Percentiles rank a stretch among this genome's conserved stretches.
These are phyloP conservation scores for Dalechampia spathulata DNA, from an alignment of 441 rosid species.

Conservation along the genomic window DNA sequence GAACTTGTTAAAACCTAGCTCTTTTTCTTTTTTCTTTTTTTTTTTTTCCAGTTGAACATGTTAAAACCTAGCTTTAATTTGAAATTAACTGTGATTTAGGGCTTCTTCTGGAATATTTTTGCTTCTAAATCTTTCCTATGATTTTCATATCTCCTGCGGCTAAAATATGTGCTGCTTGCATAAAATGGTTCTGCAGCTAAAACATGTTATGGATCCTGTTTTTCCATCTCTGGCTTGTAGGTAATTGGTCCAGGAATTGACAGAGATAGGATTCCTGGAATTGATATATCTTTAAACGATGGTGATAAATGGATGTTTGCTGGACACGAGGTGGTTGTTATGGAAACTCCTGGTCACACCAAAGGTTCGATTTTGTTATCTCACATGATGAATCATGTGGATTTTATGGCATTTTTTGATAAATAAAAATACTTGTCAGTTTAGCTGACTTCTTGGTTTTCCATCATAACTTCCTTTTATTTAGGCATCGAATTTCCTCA, in stretches of 20 bases:
- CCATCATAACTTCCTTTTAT: not conserved
- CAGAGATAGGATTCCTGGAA: conserved; percentile 80
- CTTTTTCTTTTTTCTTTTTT: too few relatives aligned
- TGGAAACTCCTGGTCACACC: conserved; percentile 95
- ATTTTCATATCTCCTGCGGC: too few relatives aligned
- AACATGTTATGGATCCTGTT: conserved; percentile 1
- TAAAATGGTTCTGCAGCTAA: not conserved
- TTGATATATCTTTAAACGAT: conserved; percentile 80
- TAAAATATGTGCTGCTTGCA: too few relatives aligned
- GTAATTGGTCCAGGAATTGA: conserved; percentile 85
- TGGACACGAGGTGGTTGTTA: conserved; percentile 78
- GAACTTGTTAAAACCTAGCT: too few relatives aligned
- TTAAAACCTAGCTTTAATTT: too few relatives aligned
- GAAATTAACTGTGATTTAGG: too few relatives aligned
- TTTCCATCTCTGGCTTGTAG: conserved; percentile 32
- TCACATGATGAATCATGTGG: conserved; percentile 2
- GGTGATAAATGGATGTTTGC: conserved; percentile 99
- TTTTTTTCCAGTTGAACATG: too few relatives aligned
- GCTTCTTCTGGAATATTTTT: too few relatives aligned
- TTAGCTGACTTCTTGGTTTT: not conserved
- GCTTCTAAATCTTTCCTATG: too few relatives aligned
- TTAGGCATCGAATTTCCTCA: not conserved
- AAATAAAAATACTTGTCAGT: not conserved
- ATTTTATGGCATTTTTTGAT: not conserved
- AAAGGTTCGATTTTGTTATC: conserved; percentile 47